phyloP scores from a whole-genome alignment of 441 rosid genomes.

The Gossypium laxum region DNA sequence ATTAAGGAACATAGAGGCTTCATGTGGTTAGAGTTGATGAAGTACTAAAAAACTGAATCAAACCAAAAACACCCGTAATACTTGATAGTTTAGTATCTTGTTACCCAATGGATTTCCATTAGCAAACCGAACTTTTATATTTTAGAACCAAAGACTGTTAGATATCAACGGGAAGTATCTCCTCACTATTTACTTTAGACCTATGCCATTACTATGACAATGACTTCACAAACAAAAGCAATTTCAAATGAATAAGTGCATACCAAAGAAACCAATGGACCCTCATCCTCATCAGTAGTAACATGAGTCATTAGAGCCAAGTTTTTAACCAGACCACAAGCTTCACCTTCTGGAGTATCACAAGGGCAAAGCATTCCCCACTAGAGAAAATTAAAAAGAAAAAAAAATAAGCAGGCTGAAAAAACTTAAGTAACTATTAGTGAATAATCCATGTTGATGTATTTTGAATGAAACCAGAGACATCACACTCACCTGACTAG shows the following conservation, averaged over 20 bases:
- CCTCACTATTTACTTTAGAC: not conserved
- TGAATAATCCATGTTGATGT: not conserved
- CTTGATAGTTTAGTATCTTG: not conserved
- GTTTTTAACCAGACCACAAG: constrained; percentile 96
- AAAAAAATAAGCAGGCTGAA: not conserved
- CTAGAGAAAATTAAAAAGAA: constrained; percentile 29
- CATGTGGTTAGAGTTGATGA: not conserved
- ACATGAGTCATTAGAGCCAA: constrained; percentile 99
- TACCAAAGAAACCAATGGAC: constrained; percentile 75
- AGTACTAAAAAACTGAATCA: not conserved
- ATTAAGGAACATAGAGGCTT: not conserved
- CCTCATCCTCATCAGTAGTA: constrained; percentile 90
- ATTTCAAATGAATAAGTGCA: constrained; percentile 5
- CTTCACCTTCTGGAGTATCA: constrained; percentile 97
- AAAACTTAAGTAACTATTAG: not conserved
- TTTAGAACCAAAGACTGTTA: not conserved
- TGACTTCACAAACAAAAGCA: constrained; percentile 6
- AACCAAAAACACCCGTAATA: not conserved
- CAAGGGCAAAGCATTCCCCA: constrained; percentile 99
- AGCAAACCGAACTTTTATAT: not conserved
- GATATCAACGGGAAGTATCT: not conserved
- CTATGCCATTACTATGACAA: not conserved
- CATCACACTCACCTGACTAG: constrained; percentile 65
- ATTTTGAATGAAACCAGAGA: constrained; percentile 7
- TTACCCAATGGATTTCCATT: not conserved